Base-by-base conservation (phyloP, 257 asterid species). In the Petrea volubilis region DNA sequence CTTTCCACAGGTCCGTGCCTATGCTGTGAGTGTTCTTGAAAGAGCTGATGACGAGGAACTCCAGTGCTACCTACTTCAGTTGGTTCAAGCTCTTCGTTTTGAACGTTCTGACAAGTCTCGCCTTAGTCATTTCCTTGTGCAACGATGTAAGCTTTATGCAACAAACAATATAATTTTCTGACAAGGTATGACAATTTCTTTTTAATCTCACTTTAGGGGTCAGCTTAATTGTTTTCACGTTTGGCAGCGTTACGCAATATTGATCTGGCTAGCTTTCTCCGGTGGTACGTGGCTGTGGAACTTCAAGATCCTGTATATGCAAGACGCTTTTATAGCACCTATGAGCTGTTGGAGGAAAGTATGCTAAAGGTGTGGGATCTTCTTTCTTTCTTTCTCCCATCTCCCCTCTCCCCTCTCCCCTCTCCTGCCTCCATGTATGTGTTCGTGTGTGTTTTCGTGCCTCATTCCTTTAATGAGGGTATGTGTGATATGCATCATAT, bases 21-120 rank as follows among this genome's bases (percentile, higher is more conserved):
- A 91, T 81, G 99, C 97, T 41, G 98, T 91, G 63, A 91, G 90
- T 76, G 99, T 94, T 68, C 96, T 94, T 71, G 92, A 88, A 83
- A 89, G 96, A 83, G 99, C 99, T 78, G 99, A 88, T 80, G 97
- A 94, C 81, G 99, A 91, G 84, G 99, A 94, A 85, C 99, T 94
- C 69, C 97, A 91, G 76, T 94, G 99, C 74, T 94, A 94, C 85
- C 90, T 94, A 33, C 97, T 94, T 80, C 99, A 94, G 84, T 87
- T 94, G 77, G 99, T 94, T 77, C 99, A 94, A 76, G 99, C 99
- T 66, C 97, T 94, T 80, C 96, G 99, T 53, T 94, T 94, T 80
- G 97, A 94, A 80, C 96, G 97, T 71, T 82, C 97, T 25, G 97
- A 94, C 70, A 91, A 88, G 80, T 94, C 99, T 53, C 88, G 96